Evolutionary conservation across 192 early-diverging fungal species (phyloP), one percentile per base, ranked within the genome.

Genomic region (Bifiguratus adelaidae): DNA sequence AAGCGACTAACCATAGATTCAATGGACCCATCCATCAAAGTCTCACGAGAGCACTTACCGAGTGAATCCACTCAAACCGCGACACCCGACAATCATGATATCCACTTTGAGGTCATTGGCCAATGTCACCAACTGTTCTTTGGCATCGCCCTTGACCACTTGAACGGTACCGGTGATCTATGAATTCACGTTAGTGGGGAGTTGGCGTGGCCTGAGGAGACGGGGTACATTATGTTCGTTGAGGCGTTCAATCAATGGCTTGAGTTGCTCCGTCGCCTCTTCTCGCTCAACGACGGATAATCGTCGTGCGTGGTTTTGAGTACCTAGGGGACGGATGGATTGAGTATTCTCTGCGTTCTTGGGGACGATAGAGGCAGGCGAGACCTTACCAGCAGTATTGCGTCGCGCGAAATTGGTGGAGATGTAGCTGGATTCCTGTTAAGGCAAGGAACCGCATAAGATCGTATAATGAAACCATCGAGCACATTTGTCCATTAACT

Each of bases 131-230:
- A 51, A 30, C 38, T 51, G 28, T 0, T 37, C 20, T 18, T 51
- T 51, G 36, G 49, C 36, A 13, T 51, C 49, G 24, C 49, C 49
- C 28, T 51, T 51, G 2, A 51, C 19, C 24, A 51, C 36, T 11
- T 41, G 21, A 19, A 51, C n/a, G n/a, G n/a, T n/a, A n/a, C n/a
- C n/a, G n/a, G n/a, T n/a, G n/a, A n/a, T n/a, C n/a, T n/a, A n/a
- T n/a, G n/a, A n/a, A n/a, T n/a, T n/a, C n/a, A n/a, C n/a, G n/a
- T n/a, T n/a, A n/a, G n/a, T n/a, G n/a, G n/a, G n/a, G n/a, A n/a
- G n/a, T n/a, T n/a, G n/a, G n/a, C n/a, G n/a, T n/a, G n/a, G n/a
- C n/a, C n/a, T n/a, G n/a, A n/a, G n/a, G n/a, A n/a, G n/a, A n/a
- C n/a, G n/a, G n/a, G n/a, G n/a, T n/a, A n/a, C n/a, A n/a, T n/a